Evolutionary conservation across 805 yeast species (phyloP), one percentile per base, ranked within the genome.

Genomic region (Dipodascus geniculatus): DNA sequence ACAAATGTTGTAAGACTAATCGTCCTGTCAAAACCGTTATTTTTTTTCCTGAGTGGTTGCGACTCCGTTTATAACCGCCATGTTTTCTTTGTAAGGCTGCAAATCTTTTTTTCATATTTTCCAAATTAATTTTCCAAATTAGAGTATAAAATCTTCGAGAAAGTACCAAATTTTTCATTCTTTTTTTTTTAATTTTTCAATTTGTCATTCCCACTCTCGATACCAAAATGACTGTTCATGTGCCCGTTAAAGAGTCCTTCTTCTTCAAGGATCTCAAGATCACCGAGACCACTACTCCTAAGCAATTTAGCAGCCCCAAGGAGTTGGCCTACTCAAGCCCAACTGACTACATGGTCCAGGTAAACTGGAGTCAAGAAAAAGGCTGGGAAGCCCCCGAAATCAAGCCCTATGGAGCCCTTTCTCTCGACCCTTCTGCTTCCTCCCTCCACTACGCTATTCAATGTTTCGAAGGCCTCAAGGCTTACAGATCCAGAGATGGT

Each of bases 361-460:
- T 85, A 42, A 87, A 84, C 66, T 87, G 91, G 90, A 77, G 79
- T 51, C 68, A 71, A 23, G 72, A 72, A 48, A 63, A 69, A 1
- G 95, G 95, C 42, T 87, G 96, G 96, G 83, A 73, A 9, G 68
- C 74, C 17, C 95, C 96, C 48, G 77, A 75, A 61, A 84, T 87
- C 63, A 79, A 79, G 56, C 93, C 95, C 24, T 86, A 82, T 64
- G 87, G 83, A 53, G 79, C 78, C 47, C 68, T 87, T 50, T 63
- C 73, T 4, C 64, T 87, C 52, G 93, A 85, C 62, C 96, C 96
- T 38, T 78, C 89, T 23, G 69, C 88, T 11, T 78, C 83, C 68
- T 95, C 85, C 38, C 80, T 87, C 72, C 96, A 87, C 72, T 87
- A 87, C 62, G 85, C 88, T 9, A 85, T 85, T 61, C 90, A 85